Conservation (phyloP, 2,329 filamentous ascomycete species). For the Aureobasidium subglaciale region DNA sequence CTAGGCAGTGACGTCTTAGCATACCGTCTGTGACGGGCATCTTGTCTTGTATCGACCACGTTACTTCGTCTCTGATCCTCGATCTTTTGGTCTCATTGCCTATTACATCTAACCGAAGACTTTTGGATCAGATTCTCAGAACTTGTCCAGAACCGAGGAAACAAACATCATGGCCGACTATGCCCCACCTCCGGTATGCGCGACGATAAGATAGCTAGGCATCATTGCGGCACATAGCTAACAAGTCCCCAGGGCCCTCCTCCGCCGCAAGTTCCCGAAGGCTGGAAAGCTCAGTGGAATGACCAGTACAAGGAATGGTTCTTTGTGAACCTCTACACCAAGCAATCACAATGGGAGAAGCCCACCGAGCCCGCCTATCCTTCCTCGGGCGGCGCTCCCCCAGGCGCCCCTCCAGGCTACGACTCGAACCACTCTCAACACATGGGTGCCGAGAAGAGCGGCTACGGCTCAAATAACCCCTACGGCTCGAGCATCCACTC, state of each 20-base stretch:
- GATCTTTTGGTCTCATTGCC: neutral
- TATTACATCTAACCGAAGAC: neutral
- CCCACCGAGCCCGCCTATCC: conserved; percentile 62
- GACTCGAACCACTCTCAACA: conserved; percentile 37
- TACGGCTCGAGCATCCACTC: conserved; percentile 41
- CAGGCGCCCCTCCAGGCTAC: conserved; percentile 64
- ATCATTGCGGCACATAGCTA: neutral
- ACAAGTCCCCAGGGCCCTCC: conserved; percentile 40
- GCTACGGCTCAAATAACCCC: conserved; percentile 62
- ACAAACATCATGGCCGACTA: conserved; percentile 13
- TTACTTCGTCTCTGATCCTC: neutral
- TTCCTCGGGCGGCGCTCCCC: conserved; percentile 32
- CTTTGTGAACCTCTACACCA: conserved; percentile 84
- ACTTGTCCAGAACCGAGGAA: neutral
- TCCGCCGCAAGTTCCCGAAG: conserved; percentile 60
- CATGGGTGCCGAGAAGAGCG: conserved; percentile 38
- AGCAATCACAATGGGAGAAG: conserved; percentile 84
- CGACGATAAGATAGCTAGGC: neutral
- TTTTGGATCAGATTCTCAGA: neutral
- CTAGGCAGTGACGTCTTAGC: too few species aligned
- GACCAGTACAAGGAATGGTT: conserved; percentile 89
- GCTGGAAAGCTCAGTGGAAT: conserved; percentile 82
- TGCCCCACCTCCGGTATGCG: conserved; percentile 15
- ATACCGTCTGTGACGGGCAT: too few species aligned
- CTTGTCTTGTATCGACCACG: neutral